Conservation (phyloP, 257 asterid species). For the Nicotiana sylvestris region DNA sequence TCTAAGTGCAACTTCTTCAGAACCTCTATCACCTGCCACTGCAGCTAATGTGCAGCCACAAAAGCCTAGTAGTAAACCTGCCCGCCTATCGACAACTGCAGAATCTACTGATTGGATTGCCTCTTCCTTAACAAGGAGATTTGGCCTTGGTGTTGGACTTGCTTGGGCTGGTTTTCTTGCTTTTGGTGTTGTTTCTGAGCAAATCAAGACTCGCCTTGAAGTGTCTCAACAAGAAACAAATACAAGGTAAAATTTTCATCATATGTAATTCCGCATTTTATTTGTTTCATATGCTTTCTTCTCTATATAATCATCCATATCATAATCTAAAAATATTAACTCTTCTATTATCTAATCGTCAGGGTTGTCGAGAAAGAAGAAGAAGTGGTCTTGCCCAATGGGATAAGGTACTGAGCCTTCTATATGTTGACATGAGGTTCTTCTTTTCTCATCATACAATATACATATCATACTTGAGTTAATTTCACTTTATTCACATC, state of each 20-base stretch:
- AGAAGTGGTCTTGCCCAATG: slow-evolving; percentile 74
- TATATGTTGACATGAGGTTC: no score
- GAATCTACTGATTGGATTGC: slow-evolving; percentile 91
- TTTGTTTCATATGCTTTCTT: background rate
- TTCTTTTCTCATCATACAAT: no score
- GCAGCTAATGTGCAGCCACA: slow-evolving; percentile 25
- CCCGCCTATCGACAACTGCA: slow-evolving; percentile 20
- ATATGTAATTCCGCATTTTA: background rate
- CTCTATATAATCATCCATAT: background rate
- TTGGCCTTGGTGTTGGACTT: slow-evolving; percentile 88
- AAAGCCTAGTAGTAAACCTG: slow-evolving; percentile 20
- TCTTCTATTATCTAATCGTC: slow-evolving; percentile 4
- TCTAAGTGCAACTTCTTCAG: slow-evolving; percentile 27
- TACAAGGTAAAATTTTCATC: slow-evolving; percentile 43
- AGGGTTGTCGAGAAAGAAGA: slow-evolving; percentile 83
- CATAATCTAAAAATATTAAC: background rate
- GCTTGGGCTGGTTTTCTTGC: slow-evolving; percentile 87
- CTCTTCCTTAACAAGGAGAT: slow-evolving; percentile 63
- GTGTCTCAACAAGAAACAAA: slow-evolving; percentile 61
- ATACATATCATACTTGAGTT: no score
- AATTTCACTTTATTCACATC: background rate
- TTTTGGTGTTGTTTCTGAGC: slow-evolving; percentile 77
- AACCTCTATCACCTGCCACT: slow-evolving; percentile 21
- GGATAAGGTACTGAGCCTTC: slow-evolving; percentile 44
- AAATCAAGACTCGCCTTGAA: slow-evolving; percentile 77